These are phyloP conservation scores for Sarocladium oryzae DNA, from an alignment of 2,329 filamentous ascomycete genomes.

Conservation along the genomic window DNA sequence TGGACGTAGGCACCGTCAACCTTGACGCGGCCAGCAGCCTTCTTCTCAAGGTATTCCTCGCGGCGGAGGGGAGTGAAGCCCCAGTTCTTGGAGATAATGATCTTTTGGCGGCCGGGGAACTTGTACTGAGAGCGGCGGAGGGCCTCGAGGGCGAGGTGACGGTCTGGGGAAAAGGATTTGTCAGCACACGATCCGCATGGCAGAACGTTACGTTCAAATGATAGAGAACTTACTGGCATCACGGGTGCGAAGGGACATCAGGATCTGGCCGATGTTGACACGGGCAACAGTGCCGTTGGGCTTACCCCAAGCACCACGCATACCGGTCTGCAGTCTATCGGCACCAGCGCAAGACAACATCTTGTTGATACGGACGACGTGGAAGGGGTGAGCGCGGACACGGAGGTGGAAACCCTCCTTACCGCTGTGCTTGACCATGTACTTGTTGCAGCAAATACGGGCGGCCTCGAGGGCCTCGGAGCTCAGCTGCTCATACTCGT, in stretches of 20 bases:
- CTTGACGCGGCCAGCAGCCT: slow-evolving; percentile 87
- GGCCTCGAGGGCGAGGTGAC: slow-evolving; percentile 90
- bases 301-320: slow-evolving; percentile 99
- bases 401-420: slow-evolving; percentile 71
- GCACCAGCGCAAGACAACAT: slow-evolving; percentile 99
- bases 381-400: slow-evolving; percentile 93
- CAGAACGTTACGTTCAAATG: background rate
- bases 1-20: slow-evolving; percentile 99
- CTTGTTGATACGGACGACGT: slow-evolving; percentile 99
- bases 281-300: slow-evolving; percentile 97
- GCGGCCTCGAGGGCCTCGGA: slow-evolving; percentile 99
- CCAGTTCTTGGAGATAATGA: slow-evolving; percentile 99
- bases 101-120: slow-evolving; percentile 99
- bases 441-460: slow-evolving; percentile 99
- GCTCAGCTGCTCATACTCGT: slow-evolving; percentile 99
- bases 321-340: slow-evolving; percentile 99
- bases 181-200: background rate
- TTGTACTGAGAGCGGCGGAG: slow-evolving; percentile 99
- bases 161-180: slow-evolving; percentile 48
- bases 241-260: slow-evolving; percentile 94
- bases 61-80: slow-evolving; percentile 97
- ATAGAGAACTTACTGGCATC: slow-evolving; percentile 64
- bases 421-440: slow-evolving; percentile 64
- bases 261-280: slow-evolving; percentile 99
- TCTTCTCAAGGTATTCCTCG: slow-evolving; percentile 95